These are phyloP conservation scores for Ichthyophthirius multifiliis DNA, from an alignment of 169 alveolate genomes.

Conservation along the genomic window DNA sequence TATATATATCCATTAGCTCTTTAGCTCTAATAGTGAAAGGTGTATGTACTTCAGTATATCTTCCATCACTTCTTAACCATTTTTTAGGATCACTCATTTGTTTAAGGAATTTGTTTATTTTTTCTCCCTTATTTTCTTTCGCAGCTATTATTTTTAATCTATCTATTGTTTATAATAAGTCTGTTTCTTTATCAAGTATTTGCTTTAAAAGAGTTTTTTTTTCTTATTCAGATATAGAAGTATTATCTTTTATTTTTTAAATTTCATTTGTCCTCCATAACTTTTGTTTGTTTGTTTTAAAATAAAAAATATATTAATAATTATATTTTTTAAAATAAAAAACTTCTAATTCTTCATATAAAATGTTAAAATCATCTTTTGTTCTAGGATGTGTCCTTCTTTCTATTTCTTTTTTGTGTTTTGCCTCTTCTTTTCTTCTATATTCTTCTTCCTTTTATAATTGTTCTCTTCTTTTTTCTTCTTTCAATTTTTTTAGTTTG, in stretches of 20 bases:
- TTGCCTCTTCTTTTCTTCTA: conserved; percentile 82
- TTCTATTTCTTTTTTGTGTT: conserved; percentile 88
- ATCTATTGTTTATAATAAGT: conserved; percentile 88
- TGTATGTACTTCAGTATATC: conserved; percentile 89
- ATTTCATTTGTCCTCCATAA: conserved; percentile 89
- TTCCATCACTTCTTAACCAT: conserved; percentile 89
- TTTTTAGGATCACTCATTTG: conserved; percentile 88
- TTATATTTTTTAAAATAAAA: neutral
- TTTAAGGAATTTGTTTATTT: conserved; percentile 79
- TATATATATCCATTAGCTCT: conserved; percentile 87
- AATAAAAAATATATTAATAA: neutral
- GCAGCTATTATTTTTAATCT: conserved; percentile 86
- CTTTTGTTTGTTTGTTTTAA: neutral
- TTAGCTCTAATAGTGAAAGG: conserved; percentile 84
- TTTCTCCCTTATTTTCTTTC: conserved; percentile 81
- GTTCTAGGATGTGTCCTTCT: conserved; percentile 89
- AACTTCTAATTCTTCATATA: conserved; percentile 86
- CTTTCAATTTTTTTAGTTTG: conserved; percentile 66
- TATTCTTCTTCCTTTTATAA: conserved; percentile 76
- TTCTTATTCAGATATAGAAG: conserved; percentile 69
- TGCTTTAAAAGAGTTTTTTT: conserved; percentile 74
- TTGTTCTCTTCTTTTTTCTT: conserved; percentile 65
- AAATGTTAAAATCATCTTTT: conserved; percentile 81
- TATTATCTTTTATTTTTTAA: conserved; percentile 75
- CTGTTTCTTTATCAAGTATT: conserved; percentile 88